These are phyloP conservation scores for Yamagishiella unicocca DNA, from an alignment of 139 green algal genomes.

Conservation along the genomic window DNA sequence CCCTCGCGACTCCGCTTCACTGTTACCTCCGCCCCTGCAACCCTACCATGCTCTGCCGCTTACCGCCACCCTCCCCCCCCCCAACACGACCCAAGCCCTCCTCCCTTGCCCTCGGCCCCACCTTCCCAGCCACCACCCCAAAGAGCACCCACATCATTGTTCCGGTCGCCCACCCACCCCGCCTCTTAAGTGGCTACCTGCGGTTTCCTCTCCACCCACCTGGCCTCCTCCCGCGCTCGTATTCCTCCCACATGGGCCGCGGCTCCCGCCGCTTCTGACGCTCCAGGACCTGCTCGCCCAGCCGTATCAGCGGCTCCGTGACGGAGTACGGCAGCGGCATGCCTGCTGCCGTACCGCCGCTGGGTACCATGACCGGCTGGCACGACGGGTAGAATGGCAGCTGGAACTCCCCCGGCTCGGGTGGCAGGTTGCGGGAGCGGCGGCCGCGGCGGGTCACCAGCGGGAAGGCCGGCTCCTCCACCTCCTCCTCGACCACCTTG, in stretches of 20 bases:
- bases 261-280: slow-evolving; percentile 17
- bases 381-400: slow-evolving; percentile 25
- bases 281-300: slow-evolving; percentile 26
- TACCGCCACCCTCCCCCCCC: too few relatives aligned
- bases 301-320: neutral
- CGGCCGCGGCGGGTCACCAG: neutral
- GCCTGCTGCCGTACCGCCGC: neutral
- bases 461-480: neutral
- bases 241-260: slow-evolving; percentile 3
- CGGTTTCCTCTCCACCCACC: neutral
- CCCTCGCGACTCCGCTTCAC: too few relatives aligned
- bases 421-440: slow-evolving; percentile 33
- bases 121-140: neutral
- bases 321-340: neutral
- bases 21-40: too few relatives aligned
- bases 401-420: neutral
- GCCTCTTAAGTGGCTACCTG: neutral
- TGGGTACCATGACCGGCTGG: neutral
- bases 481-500: neutral
- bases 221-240: neutral
- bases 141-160: neutral
- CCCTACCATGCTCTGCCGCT: too few relatives aligned
- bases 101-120: neutral
- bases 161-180: neutral
- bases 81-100: neutral